These are phyloP conservation scores for Escovopsis sp. DNA, from an alignment of 2,329 filamentous ascomycete genomes.

Conservation along the genomic window DNA sequence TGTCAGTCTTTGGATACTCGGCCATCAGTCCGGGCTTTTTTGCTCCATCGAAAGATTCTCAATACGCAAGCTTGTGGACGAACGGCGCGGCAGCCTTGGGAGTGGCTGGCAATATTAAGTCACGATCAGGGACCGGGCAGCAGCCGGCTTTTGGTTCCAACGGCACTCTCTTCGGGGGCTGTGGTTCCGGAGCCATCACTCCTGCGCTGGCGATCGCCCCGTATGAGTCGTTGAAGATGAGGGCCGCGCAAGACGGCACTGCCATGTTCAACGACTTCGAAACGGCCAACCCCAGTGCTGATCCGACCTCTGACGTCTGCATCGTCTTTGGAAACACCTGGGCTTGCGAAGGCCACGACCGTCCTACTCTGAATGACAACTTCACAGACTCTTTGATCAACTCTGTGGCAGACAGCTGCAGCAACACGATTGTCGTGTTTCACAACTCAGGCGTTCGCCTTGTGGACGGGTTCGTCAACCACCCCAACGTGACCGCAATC, in stretches of 20 bases:
- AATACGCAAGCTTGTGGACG: constrained; percentile 19
- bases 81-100: constrained; percentile 24
- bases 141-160: constrained; percentile 25
- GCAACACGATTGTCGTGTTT: constrained; percentile 48
- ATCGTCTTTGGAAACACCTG: constrained; percentile 53
- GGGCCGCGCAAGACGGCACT: constrained; percentile 39
- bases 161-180: constrained; percentile 26
- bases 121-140: no score
- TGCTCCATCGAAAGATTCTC: constrained; percentile 19
- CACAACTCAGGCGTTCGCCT: constrained; percentile 49
- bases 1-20: constrained; percentile 51
- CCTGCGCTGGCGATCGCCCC: constrained; percentile 36
- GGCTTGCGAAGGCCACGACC: constrained; percentile 57
- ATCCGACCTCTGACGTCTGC: constrained; percentile 45
- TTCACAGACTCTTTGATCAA: constrained; percentile 43
- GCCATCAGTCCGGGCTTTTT: constrained; percentile 31
- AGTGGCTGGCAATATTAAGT: no score
- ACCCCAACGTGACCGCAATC: constrained; percentile 49
- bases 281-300: constrained; percentile 31
- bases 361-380: constrained; percentile 48
- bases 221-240: constrained; percentile 37
- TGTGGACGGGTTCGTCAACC: constrained; percentile 46
- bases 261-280: constrained; percentile 45
- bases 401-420: constrained; percentile 42
- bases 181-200: constrained; percentile 33